These are phyloP conservation scores for Ceratocystis colombiana DNA, from an alignment of 2,329 filamentous ascomycete species.

Conservation along the genomic window DNA sequence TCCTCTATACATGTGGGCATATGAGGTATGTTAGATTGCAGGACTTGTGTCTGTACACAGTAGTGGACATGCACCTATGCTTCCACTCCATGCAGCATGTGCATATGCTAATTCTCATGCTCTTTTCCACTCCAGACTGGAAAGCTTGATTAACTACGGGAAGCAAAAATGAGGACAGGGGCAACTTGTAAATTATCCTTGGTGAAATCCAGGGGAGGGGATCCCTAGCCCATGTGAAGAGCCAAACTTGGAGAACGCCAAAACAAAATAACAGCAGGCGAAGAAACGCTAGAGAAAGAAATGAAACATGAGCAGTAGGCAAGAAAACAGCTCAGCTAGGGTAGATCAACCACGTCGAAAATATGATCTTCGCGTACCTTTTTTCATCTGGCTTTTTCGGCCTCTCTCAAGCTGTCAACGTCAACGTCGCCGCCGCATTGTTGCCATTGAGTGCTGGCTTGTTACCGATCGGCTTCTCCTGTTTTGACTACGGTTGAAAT, in stretches of 20 bases:
- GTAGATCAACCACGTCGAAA: neutral
- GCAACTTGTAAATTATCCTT: neutral
- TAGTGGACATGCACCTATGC: neutral
- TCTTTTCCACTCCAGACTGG: no score
- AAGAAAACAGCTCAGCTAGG: constrained; percentile 1
- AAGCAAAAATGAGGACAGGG: neutral
- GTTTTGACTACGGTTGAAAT: neutral
- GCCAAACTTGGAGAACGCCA: constrained; percentile 5
- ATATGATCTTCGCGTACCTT: neutral
- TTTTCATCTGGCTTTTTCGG: neutral
- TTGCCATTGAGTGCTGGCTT: no score
- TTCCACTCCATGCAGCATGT: neutral
- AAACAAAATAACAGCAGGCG: constrained; percentile 4
- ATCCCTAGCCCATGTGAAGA: neutral
- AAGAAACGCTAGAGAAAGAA: constrained; percentile 12
- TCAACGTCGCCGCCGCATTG: neutral
- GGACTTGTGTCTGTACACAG: neutral
- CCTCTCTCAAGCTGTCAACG: neutral
- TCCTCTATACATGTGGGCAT: no score
- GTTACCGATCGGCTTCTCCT: neutral
- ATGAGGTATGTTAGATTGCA: neutral
- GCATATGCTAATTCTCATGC: neutral
- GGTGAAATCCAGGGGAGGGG: neutral
- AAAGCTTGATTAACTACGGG: neutral
- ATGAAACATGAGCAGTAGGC: constrained; percentile 5